Base-by-base conservation (phyloP, 495 filamentous ascomycete species). In the Podospora australis region DNA sequence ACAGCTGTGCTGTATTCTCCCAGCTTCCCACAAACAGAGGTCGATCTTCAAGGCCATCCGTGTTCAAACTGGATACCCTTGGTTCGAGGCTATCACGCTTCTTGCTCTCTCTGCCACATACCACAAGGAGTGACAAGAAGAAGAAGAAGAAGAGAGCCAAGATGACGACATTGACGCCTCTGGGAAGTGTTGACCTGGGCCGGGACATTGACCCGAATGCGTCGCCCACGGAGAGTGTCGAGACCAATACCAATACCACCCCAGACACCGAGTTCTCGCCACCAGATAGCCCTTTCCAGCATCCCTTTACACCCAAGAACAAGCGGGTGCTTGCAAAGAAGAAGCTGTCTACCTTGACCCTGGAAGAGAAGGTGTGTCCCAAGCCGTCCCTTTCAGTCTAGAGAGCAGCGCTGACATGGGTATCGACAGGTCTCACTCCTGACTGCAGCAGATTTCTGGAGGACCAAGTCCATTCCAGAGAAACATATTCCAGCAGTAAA, bases 361-460 rank as follows among this genome's bases (percentile, higher is more conserved):
- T 70, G 41, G 71, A 79, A 52, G 75, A 80, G 50, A 79, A 80
- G 69, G 77, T 79, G 54, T 39, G 59, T 8, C 29, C 23, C 28
- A 23, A 9, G 11, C 3, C 14, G 36, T 24, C 3, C 24, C 22
- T 29, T 23, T 46, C 30, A 2, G 16, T 39, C 13, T 28, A 32
- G 38, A 20, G 21, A 17, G 21, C 8, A 19, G 34, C 44, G 44
- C 56, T 71, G 54, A 70, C 55, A 50, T 13, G 13, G 8, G n/a
- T n/a, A n/a, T n/a, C n/a, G 9, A 32, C 46, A 82, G 79, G 69
- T 82, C 30, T 78, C 78, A 7, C 67, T 83, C 21, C 60, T 83
- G 6, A 73, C 78, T 25, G 86, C 82, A 29, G 78, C 78, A 39
- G 86, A 89, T 59, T 88, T 88, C 64, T 90, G 86, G 86, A 80